Evolutionary conservation across 495 filamentous ascomycete species (phyloP).

Genomic region (Lasiosphaeris hirsuta): DNA sequence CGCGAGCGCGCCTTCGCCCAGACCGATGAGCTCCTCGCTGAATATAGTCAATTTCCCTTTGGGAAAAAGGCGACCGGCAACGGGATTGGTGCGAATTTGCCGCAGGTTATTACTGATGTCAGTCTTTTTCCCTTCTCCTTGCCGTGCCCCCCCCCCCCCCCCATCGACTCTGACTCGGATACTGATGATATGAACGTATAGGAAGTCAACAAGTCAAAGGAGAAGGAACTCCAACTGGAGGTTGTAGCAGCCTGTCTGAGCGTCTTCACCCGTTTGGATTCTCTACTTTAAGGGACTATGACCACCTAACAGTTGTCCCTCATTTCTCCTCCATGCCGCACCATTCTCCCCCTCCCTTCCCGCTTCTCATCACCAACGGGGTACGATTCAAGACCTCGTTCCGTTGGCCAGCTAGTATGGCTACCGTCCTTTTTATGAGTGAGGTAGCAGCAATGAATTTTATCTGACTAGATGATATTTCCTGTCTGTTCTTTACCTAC

Average conservation of each 20-base stretch:
- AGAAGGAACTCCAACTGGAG: slow-evolving; percentile 94
- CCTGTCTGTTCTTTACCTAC: too few relatives aligned
- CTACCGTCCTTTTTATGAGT: too few relatives aligned
- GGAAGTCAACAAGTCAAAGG: slow-evolving; percentile 78
- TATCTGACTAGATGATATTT: too few relatives aligned
- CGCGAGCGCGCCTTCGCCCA: slow-evolving; percentile 92
- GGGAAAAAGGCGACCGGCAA: slow-evolving; percentile 70
- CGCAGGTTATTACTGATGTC: slow-evolving; percentile 77
- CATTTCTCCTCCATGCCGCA: too few relatives aligned
- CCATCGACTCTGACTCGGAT: background rate
- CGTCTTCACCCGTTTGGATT: slow-evolving; percentile 95
- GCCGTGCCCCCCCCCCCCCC: too few relatives aligned
- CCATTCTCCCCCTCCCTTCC: background rate
- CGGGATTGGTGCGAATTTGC: slow-evolving; percentile 89
- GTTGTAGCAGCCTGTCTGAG: slow-evolving; percentile 94
- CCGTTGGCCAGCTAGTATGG: too few relatives aligned
- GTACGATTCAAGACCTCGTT: too few relatives aligned
- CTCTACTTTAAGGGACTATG: slow-evolving; percentile 61
- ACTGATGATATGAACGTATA: slow-evolving; percentile 12
- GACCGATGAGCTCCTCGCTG: slow-evolving; percentile 90
- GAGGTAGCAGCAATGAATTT: too few relatives aligned
- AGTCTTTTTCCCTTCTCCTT: slow-evolving; percentile 8
- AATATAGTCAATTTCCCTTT: slow-evolving; percentile 97
- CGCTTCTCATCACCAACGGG: background rate
- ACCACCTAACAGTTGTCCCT: background rate